Conservation (phyloP, 257 asterid genomes). For the Ligustrum vulgare region DNA sequence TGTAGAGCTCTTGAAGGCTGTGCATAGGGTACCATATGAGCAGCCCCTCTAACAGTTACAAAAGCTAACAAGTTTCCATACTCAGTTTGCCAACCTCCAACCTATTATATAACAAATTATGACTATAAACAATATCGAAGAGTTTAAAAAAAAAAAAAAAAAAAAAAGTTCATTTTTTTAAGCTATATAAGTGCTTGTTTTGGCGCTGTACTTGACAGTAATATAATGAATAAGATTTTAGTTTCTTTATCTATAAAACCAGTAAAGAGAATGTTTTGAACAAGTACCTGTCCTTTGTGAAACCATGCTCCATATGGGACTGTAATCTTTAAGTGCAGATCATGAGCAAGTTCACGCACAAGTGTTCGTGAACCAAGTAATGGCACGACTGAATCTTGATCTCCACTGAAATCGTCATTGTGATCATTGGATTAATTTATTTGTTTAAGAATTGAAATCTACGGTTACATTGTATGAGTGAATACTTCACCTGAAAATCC, state of each 20-base stretch:
- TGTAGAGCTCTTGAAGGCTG: slow-evolving; percentile 95
- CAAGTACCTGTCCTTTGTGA: slow-evolving; percentile 74
- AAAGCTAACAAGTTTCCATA: slow-evolving; percentile 79
- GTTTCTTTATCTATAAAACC: neutral
- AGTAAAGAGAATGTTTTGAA: neutral
- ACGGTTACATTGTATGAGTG: neutral
- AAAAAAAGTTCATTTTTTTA: no score
- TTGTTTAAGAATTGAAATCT: neutral
- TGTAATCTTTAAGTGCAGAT: slow-evolving; percentile 59
- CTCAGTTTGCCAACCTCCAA: slow-evolving; percentile 95
- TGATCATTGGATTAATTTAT: neutral
- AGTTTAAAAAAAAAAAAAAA: no score
- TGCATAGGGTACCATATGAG: slow-evolving; percentile 96
- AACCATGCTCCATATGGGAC: slow-evolving; percentile 96
- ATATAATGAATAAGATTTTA: neutral
- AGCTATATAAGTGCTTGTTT: no score
- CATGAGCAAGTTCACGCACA: slow-evolving; percentile 85
- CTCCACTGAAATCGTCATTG: slow-evolving; percentile 57
- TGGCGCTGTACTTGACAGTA: no score
- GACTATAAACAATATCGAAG: neutral
- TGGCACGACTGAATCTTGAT: slow-evolving; percentile 98
- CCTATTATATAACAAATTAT: slow-evolving; percentile 33
- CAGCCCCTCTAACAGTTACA: slow-evolving; percentile 93
- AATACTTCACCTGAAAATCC: slow-evolving; percentile 76
- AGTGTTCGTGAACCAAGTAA: slow-evolving; percentile 89